Conservation (phyloP, 1,284 basidiomycete genomes). For the Ceratobasidium sp. region DNA sequence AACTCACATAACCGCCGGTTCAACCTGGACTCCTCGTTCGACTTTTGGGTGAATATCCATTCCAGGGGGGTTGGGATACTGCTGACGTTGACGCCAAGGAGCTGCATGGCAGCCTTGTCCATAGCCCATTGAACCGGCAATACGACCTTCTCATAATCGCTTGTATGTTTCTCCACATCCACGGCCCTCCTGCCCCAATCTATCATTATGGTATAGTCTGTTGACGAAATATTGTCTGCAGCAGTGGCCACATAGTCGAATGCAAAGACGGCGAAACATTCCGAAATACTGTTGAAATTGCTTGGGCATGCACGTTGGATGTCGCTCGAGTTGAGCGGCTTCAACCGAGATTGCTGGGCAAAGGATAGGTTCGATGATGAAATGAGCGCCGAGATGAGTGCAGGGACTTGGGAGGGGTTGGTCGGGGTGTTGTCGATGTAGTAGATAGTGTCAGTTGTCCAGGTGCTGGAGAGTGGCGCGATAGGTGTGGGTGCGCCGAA, state of each 20-base stretch:
- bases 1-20: constrained; percentile 44
- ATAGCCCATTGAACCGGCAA: constrained; percentile 82
- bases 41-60: constrained; percentile 76
- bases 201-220: constrained; percentile 77
- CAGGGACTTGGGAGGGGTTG: constrained; percentile 62
- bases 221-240: constrained; percentile 53
- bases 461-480: constrained; percentile 61
- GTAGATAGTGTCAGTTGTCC: constrained; percentile 66
- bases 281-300: constrained; percentile 75
- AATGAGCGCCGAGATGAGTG: constrained; percentile 67
- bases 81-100: constrained; percentile 66
- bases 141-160: constrained; percentile 74
- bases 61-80: constrained; percentile 65
- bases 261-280: constrained; percentile 76
- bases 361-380: constrained; percentile 58
- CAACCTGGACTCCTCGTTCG: constrained; percentile 66
- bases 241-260: constrained; percentile 69
- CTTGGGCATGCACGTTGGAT: constrained; percentile 72
- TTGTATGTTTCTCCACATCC: constrained; percentile 70
- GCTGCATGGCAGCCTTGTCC: constrained; percentile 76
- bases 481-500: constrained; percentile 68
- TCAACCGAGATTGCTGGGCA: constrained; percentile 61
- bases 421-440: constrained; percentile 73
- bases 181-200: constrained; percentile 73
- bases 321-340: constrained; percentile 60